Conservation (phyloP, 257 asterid genomes). For the Solanum virginianum region DNA sequence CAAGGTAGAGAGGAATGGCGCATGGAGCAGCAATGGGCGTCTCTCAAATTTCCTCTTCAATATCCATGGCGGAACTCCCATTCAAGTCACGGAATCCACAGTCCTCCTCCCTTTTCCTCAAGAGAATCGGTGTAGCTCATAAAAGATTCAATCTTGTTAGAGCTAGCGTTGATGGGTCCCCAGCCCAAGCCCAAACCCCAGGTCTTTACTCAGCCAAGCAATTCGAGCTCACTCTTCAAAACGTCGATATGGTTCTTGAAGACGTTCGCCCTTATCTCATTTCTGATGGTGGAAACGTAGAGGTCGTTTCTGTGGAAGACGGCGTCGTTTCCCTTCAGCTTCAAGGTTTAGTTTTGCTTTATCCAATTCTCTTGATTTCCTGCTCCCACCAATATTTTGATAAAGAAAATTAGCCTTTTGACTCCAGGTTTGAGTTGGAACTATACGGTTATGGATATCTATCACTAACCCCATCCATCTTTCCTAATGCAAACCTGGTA, state of each 20-base stretch:
- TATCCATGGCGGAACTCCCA: background rate
- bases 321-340: constrained; percentile 83
- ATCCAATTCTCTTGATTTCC: background rate
- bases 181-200: constrained; percentile 25
- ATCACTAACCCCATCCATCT: background rate
- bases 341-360: constrained; percentile 33
- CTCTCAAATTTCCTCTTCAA: background rate
- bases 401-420: background rate
- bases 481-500: background rate
- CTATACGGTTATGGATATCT: background rate
- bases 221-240: constrained; percentile 58
- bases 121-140: background rate
- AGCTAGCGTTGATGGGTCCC: constrained; percentile 32
- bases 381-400: background rate
- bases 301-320: constrained; percentile 66
- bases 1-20: constrained; percentile 11
- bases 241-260: constrained; percentile 80
- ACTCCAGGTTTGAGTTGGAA: background rate
- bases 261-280: constrained; percentile 86
- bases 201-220: constrained; percentile 71
- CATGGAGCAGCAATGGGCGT: constrained; percentile 18
- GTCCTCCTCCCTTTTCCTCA: background rate
- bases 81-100: background rate
- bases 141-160: constrained; percentile 10
- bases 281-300: constrained; percentile 86